Percentiles rank a stretch among this genome's conserved stretches.
phyloP scores from a whole-genome alignment of 2,329 filamentous ascomycete genomes.

The Zasmidium cellare region DNA sequence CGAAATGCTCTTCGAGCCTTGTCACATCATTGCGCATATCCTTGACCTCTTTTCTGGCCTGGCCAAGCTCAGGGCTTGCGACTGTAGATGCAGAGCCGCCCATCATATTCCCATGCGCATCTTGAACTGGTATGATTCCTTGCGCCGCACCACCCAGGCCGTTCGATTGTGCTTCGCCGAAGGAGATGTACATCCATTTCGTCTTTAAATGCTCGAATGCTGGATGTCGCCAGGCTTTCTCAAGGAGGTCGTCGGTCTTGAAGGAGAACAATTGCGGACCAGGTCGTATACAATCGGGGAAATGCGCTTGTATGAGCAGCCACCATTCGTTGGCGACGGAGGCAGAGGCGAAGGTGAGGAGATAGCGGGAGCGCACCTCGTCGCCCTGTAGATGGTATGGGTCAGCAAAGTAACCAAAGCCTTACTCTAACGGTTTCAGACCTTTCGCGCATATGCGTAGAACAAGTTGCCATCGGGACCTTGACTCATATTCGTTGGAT shows the following conservation, averaged over 20 bases:
- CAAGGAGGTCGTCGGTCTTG: conserved; percentile 28
- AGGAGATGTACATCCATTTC: conserved; percentile 35
- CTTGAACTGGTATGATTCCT: conserved; percentile 31
- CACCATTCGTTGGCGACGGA: conserved; percentile 35
- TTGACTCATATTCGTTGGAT: conserved; percentile 2
- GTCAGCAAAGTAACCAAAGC: neutral
- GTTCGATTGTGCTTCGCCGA: conserved; percentile 18
- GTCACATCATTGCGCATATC: conserved; percentile 16
- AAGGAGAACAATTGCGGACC: conserved; percentile 36
- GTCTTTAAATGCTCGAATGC: conserved; percentile 31
- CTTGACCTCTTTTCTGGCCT: conserved; percentile 18
- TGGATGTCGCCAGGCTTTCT: conserved; percentile 30
- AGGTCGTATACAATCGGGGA: conserved; percentile 29
- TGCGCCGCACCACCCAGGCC: conserved; percentile 27
- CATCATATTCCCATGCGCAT: conserved; percentile 28
- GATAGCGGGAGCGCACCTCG: conserved; percentile 30
- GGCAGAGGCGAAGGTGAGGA: conserved; percentile 34
- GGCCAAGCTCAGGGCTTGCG: conserved; percentile 14
- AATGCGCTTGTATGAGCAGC: conserved; percentile 31
- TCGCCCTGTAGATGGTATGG: conserved; percentile 18
- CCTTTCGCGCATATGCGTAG: conserved; percentile 31
- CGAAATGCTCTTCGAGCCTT: conserved; percentile 27
- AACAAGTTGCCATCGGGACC: conserved; percentile 26
- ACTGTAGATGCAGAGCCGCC: conserved; percentile 17
- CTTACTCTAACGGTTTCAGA: conserved; percentile 7